Base-by-base conservation (phyloP, 768 basidiomycete genomes). In the Imleria badia region DNA sequence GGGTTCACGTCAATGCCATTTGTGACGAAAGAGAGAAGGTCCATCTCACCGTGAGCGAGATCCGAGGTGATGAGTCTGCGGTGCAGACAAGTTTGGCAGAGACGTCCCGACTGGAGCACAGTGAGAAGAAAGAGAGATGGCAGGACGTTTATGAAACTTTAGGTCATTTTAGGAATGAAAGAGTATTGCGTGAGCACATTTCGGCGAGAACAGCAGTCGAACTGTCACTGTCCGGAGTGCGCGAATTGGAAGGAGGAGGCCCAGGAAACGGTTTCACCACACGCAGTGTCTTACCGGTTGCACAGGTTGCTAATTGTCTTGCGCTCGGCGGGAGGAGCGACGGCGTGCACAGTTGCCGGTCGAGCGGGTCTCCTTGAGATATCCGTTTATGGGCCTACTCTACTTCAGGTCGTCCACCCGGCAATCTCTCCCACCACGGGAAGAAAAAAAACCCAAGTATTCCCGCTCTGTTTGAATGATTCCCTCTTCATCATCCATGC, bases 51-150 rank as follows among this genome's bases (percentile, higher is more conserved):
- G 50, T 54, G 56, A 59, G 23, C 50, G 69, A 70, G 69, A 70
- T 70, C 69, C 69, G 69, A 70, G 69, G 70, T 66, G 60, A 66
- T 66, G 60, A 35, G 30, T 26, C 12, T 55, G 65, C 70, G 26
- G 71, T 65, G 64, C 59, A 60, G 45, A 66, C 68, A n/a, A 62
- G 66, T 72, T 64, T 68, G 68, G 68, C 50, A 72, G 68, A 72
- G 48, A 10, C 53, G 69, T 60, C 64, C 68, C 68, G 70, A 66
- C 58, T 42, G 53, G 51, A 50, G 52, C 43, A 43, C 40, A 65
- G 67, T 62, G 66, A 67, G 60, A 69, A 61, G 57, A 58, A 51
- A 50, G 48, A 35, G 36, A 44, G 22, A 44, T 59, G 43, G 36
- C 38, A 59, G 39, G 45, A 23, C 23, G 45, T 59, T 67, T 60